Base-by-base conservation (phyloP, 1,284 basidiomycete genomes). In the Puccinia novopanici region DNA sequence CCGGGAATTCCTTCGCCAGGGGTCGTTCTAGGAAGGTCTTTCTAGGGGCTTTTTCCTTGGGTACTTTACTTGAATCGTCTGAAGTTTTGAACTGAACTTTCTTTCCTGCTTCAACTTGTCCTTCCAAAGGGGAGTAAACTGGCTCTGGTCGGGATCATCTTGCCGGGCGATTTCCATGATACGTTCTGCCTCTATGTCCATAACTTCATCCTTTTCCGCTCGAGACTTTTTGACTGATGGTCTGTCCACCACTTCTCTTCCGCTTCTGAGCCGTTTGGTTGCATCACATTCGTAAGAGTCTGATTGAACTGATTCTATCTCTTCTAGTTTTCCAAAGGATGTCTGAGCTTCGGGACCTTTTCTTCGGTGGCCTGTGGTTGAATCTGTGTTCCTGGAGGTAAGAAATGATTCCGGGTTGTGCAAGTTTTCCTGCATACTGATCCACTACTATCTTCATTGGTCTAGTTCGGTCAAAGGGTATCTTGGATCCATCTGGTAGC, bases 1-100 rank as follows among this genome's bases (percentile, higher is more conserved):
- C 61, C 22, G 61, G 61, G 22, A 37, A 65, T 40, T 37, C 30
- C 9, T 65, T 65, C 3, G 61, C 10, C 19, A 65, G 30, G 6
- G 30, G 61, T 65, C 40, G 37, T 65, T 65, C 61, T 24, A 65
- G 30, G 40, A 40, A 61, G 34, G 59, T 61, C n/a, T 61, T 61
- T 19, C 24, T 61, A 10, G 59, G 59, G 4, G 34, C 27, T 40
- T 65, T 65, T 6, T 65, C 61, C 15, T 37, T 37, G 37, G 15
- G 2, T 13, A 27, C 22, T n/a, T 61, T 30, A n/a, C n/a, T n/a
- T n/a, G n/a, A n/a, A 6, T 61, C 30, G 37, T 65, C 61, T n/a
- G 30, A 3, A 40, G 3, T 40, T 40, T 40, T 19, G 34, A 65
- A 19, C 40, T 40, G 27, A 5, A 65, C 61, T 24, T 61, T 61